A percentile compares a stretch with the other conserved stretches of the same genome.
Conservation (phyloP, 2,329 filamentous ascomycete genomes). For the Colletotrichum shisoi region DNA sequence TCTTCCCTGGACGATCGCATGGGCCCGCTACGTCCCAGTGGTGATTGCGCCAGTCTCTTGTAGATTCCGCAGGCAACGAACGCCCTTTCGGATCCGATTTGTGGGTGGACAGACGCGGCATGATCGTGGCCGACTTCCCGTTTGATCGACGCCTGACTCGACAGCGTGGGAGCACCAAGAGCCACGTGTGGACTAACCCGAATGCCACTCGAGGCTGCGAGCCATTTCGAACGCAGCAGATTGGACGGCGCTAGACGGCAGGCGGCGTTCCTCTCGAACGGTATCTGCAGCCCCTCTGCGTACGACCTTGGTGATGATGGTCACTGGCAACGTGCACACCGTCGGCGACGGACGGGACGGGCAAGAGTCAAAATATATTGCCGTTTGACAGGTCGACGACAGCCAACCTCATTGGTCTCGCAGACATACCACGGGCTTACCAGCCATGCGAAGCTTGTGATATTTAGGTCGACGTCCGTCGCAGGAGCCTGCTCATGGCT, state of each 20-base stretch:
- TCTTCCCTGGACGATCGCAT: not conserved
- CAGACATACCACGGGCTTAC: not conserved
- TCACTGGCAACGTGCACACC: slow-evolving; percentile 5
- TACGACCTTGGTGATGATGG: slow-evolving; percentile 19
- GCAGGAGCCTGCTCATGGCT: not conserved
- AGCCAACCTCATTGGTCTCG: not conserved
- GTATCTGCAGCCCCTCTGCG: slow-evolving; percentile 1
- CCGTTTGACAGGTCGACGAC: not conserved
- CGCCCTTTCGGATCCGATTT: slow-evolving; percentile 29
- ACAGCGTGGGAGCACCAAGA: not conserved
- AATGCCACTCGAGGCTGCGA: slow-evolving; percentile 19
- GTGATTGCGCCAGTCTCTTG: not conserved
- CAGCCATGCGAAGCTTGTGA: slow-evolving; percentile 8
- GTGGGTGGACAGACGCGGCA: slow-evolving; percentile 18
- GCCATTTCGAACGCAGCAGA: not conserved
- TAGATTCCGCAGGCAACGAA: slow-evolving; percentile 24
- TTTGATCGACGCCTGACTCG: slow-evolving; percentile 36
- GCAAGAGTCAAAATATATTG: slow-evolving; percentile 3
- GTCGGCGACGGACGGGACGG: slow-evolving; percentile 3
- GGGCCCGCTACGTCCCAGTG: slow-evolving; percentile 18
- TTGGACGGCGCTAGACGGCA: not conserved
- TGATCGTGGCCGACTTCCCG: slow-evolving; percentile 14
- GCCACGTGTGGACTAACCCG: slow-evolving; percentile 9
- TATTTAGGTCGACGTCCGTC: not conserved
- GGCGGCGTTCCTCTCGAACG: slow-evolving; percentile 5